Base-by-base conservation (phyloP, 2,329 filamentous ascomycete species). In the Fusarium abutilonis region DNA sequence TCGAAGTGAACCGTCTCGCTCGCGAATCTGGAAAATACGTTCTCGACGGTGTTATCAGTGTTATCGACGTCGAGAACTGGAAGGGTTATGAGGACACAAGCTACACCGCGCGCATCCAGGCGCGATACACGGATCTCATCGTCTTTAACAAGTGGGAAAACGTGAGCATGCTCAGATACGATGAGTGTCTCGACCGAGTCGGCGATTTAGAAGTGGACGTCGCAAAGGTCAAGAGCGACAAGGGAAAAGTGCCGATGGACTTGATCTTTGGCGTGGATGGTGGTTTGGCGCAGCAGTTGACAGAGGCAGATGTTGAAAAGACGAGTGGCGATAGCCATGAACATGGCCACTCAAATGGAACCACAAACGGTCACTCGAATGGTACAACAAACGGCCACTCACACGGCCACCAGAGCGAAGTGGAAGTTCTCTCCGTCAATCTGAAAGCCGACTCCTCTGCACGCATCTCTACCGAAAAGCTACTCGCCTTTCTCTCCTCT, bases 21-120 rank as follows among this genome's bases (percentile, higher is more conserved):
- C 81, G 86, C n/a, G 87, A 91, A 59, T 89, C 87, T 0, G 86
- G 75, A 69, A 76, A 79, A 26, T 97, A 93, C 70, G 82, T 86
- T 6, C 84, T 97, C 2, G 93, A 97, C 71, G 93, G 93, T 10
- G 92, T 97, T 48, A 86, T 97, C 63, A 92, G 87, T 68, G 93
- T 97, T 19, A 88, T 97, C 56, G 93, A 97, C 72, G 93, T 96
- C 10, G 93, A 97, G 83, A 97, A 97, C 73, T 97, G 93, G 93
- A 80, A 87, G 70, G 93, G 93, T 0, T 97, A 97, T 72, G 92
- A 95, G 69, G 93, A 96, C 75, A 96, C 91, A 21, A 92, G 89
- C 56, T 94, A 91, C 72, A 97, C 93, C 53, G 93, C 93, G 7
- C 89, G 90, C 72, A 82, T 97, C 66, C 93, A 97, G 81, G 93